These are phyloP conservation scores for Noccaea bulbosa DNA, from an alignment of 345 rosid species.

Conservation along the genomic window DNA sequence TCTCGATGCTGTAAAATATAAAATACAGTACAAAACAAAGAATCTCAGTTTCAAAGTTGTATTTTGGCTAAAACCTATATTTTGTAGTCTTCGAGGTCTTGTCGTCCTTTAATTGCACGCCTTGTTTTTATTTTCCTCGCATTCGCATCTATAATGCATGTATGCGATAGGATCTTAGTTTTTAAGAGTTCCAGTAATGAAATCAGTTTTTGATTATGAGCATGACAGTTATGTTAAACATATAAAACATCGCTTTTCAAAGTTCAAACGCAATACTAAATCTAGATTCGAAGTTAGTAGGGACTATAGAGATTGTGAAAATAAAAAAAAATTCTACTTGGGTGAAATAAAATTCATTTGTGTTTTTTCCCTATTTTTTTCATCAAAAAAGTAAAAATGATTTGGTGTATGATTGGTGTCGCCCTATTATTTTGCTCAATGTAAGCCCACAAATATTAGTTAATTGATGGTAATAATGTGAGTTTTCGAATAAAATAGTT, in stretches of 20 bases:
- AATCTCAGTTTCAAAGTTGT: constrained; percentile 45
- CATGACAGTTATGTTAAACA: neutral
- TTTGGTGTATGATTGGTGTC: neutral
- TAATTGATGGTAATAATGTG: neutral
- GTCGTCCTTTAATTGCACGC: constrained; percentile 44
- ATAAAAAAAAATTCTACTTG: neutral
- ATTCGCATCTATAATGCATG: constrained; percentile 29
- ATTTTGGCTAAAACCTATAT: constrained; percentile 42
- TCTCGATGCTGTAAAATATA: constrained; percentile 30
- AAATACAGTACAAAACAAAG: neutral
- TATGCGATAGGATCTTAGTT: neutral
- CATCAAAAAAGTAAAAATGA: neutral
- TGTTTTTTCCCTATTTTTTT: neutral
- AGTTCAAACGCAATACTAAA: neutral
- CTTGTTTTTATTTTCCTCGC: constrained; percentile 37
- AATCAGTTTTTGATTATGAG: neutral
- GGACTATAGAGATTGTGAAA: neutral
- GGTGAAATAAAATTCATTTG: neutral
- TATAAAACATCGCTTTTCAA: neutral
- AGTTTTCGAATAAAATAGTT: neutral
- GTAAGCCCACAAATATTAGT: neutral
- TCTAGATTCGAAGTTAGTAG: neutral
- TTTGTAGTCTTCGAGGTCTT: constrained; percentile 53
- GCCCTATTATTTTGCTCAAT: neutral
- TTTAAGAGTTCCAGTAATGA: neutral